Conservation (phyloP, 202 grass and related monocot genomes). For the Digitaria exilis region DNA sequence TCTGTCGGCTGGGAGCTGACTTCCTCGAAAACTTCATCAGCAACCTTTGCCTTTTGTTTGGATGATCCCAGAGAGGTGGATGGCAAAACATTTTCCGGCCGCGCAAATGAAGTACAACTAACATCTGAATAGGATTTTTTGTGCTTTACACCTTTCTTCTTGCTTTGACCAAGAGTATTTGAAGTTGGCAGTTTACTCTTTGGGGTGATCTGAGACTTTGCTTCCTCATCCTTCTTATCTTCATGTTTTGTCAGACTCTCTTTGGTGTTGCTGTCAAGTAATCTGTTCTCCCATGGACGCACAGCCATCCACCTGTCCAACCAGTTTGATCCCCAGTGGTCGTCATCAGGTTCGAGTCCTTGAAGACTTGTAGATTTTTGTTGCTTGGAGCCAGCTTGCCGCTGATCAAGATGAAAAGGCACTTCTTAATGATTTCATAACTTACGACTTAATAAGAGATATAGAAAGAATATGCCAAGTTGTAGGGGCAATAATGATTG, state of each 20-base stretch:
- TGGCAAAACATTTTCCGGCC: slow-evolving; percentile 40
- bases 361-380: slow-evolving; percentile 43
- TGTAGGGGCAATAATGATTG: not conserved
- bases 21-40: slow-evolving; percentile 71
- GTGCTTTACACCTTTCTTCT: slow-evolving; percentile 53
- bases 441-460: not conserved
- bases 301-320: slow-evolving; percentile 98
- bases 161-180: slow-evolving; percentile 47
- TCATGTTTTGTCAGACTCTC: slow-evolving; percentile 47
- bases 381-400: slow-evolving; percentile 88
- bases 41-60: slow-evolving; percentile 56
- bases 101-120: slow-evolving; percentile 61
- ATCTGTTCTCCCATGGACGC: slow-evolving; percentile 93
- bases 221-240: slow-evolving; percentile 56
- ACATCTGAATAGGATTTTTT: slow-evolving; percentile 72
- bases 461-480: not conserved
- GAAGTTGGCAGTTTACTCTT: slow-evolving; percentile 42
- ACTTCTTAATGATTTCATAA: not conserved
- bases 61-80: slow-evolving; percentile 60
- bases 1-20: slow-evolving; percentile 59
- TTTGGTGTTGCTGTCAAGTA: slow-evolving; percentile 78
- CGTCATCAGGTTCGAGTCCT: slow-evolving; percentile 60
- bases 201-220: slow-evolving; percentile 53
- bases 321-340: slow-evolving; percentile 96
- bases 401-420: slow-evolving; percentile 57